Percentiles rank a stretch among this genome's conserved stretches.
phyloP scores from a whole-genome alignment of 257 asterid species.

The Ballota nigra region DNA sequence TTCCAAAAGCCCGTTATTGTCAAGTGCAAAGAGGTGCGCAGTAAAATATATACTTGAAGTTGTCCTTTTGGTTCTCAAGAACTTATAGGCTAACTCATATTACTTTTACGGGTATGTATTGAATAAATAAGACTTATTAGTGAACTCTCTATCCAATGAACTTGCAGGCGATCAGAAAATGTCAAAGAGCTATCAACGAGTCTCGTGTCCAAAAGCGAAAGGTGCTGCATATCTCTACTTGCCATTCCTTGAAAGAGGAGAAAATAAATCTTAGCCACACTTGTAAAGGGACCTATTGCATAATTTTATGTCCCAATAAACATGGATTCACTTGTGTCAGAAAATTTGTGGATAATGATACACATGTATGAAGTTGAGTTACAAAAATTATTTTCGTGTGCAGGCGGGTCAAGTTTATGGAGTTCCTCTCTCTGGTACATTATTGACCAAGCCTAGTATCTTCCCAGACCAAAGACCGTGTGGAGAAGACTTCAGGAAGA shows the following conservation, averaged over 20 bases:
- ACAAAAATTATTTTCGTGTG: constrained; percentile 18
- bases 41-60: constrained; percentile 8
- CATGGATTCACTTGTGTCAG: constrained; percentile 7
- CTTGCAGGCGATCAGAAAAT: constrained; percentile 83
- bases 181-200: constrained; percentile 90
- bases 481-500: constrained; percentile 91
- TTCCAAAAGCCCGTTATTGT: constrained; percentile 62
- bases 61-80: constrained; percentile 1
- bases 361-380: constrained; percentile 14
- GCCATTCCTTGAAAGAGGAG: constrained; percentile 11
- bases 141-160: constrained; percentile 15
- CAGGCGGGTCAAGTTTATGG: constrained; percentile 99
- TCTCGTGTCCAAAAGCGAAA: constrained; percentile 95
- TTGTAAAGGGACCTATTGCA: constrained; percentile 2
- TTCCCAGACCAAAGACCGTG: constrained; percentile 93
- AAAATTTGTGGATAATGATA: constrained; percentile 1
- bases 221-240: constrained; percentile 49
- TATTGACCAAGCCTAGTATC: constrained; percentile 68
- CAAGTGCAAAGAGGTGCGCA: constrained; percentile 87
- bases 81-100: constrained; percentile 1
- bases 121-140: constrained; percentile 13
- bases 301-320: neutral
- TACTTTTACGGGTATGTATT: constrained; percentile 5
- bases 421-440: constrained; percentile 83
- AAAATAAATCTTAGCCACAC: constrained; percentile 3